Evolutionary conservation across 306 rosid species (phyloP), one percentile per base, ranked within the genome.

Genomic region (Cicer bijugum): DNA sequence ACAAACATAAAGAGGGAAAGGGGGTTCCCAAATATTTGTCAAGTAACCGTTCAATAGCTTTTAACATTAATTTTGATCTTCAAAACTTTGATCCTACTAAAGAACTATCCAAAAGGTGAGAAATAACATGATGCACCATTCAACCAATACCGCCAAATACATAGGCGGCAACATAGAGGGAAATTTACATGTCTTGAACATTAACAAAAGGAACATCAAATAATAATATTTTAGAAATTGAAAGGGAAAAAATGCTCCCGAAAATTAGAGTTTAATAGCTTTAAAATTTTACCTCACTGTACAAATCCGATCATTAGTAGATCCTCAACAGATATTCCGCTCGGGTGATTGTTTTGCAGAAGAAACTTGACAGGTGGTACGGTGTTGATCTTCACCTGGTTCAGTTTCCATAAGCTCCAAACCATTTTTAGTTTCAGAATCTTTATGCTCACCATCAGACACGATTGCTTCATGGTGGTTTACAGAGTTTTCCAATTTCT

Each of bases 221-320:
- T 69, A 77, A 82, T 74, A 71, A 80, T 79, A 46, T 80, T 82
- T 78, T 72, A 80, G 75, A 75, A 88, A 80, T 72, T 63, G 71
- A 45, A 72, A 28, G 4, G 33, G 33, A 70, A 66, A 74, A 83
- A 81, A 80, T 45, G 63, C 46, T 75, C 89, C 85, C 74, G 81
- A 85, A 85, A 82, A 79, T 89, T 76, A 77, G 82, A 84, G 76
- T 75, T 82, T 65, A 73, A 75, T 76, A 52, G 84, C 75, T 84
- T 85, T 77, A 67, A 80, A 84, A 63, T 72, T 75, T 91, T 87
- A 91, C 92, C 91, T 89, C 81, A 85, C 95, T 91, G 96, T 91
- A 91, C 97, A 91, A 83, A 66, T 84, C 88, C 68, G 83, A 73
- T 63, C 69, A 83, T 77, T 69, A 78, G 77, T 82, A 82, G 89